Evolutionary conservation across 495 filamentous ascomycete genomes (phyloP), one percentile per base, ranked within the genome.

Genomic region (Trichoderma gamsii): DNA sequence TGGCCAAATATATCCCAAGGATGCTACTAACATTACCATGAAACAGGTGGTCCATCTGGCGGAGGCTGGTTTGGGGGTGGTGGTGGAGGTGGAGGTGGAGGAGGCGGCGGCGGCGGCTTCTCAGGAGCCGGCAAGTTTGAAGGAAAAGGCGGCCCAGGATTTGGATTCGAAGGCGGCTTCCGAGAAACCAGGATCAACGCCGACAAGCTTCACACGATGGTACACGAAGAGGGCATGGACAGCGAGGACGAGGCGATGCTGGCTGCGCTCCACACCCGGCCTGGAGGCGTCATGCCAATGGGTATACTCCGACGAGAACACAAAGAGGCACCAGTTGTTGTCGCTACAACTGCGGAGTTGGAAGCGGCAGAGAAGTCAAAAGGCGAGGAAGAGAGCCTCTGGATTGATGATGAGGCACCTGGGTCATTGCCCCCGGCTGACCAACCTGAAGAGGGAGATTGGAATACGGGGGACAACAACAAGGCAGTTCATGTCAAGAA

Each of bases 281-380:
- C 61, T 4, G 41, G 51, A 3, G 27, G 38, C 38, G 67, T 64
- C 25, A 73, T 78, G 74, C 71, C 73, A 64, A 77, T 89, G 66
- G 84, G 86, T 35, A 76, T 89, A 59, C 67, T 77, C 43, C 77
- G 87, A 41, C 75, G 80, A 23, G 79, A 82, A 69, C 85, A 87
- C 71, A 80, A 84, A 69, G 83, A 86, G 1, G 79, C 82, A 23
- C 76, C 77, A 25, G 71, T 83, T 2, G 78, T 81, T 35, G 78
- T 87, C 68, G 83, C 86, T 56, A 84, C 82, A 0, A 80, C 84
- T 25, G 82, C 81, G 59, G 83, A 83, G 27, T 76, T 84, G 7
- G 81, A 82, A 61, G 77, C 80, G 0, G 67, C 73, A 25, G 71
- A 74, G 38, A 66, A 66, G 15, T 23, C 56, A 9, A 29, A 9